Evolutionary conservation across 345 rosid genomes (phyloP).

Genomic region (Limnanthes douglasii): DNA sequence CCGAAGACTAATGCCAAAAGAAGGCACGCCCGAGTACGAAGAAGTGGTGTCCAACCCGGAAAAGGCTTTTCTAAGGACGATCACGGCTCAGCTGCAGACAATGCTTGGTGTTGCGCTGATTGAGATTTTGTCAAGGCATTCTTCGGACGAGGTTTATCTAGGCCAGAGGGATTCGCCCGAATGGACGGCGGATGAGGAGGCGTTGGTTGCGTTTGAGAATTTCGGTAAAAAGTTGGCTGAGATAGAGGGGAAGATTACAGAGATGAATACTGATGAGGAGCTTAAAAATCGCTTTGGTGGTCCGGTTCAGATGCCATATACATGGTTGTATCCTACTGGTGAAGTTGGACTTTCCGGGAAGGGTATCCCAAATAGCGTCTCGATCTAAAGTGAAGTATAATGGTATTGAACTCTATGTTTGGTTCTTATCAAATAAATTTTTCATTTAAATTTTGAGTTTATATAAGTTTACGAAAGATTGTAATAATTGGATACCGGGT

Average conservation of each 20-base stretch:
- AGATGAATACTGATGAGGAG: constrained; percentile 16
- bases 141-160: constrained; percentile 43
- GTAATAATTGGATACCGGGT: too few relatives aligned
- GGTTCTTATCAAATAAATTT: too few relatives aligned
- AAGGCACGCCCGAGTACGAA: constrained; percentile 33
- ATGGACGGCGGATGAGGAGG: constrained; percentile 37
- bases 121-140: constrained; percentile 45
- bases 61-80: constrained; percentile 30
- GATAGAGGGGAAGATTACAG: constrained; percentile 26
- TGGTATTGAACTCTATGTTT: too few relatives aligned
- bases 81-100: constrained; percentile 31
- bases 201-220: constrained; percentile 23
- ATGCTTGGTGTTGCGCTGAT: constrained; percentile 29
- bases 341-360: constrained; percentile 31
- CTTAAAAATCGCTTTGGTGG: constrained; percentile 38
- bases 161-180: constrained; percentile 36
- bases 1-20: constrained; percentile 37
- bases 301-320: constrained; percentile 35
- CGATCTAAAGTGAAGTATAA: constrained; percentile 34
- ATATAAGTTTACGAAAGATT: too few relatives aligned
- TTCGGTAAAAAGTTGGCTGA: constrained; percentile 29
- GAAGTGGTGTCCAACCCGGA: constrained; percentile 34
- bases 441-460: too few relatives aligned
- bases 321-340: constrained; percentile 30
- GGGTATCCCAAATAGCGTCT: constrained; percentile 56